Evolutionary conservation across 768 basidiomycete genomes (phyloP), one percentile per base, ranked within the genome.

Genomic region (Austroboletus eburneus): DNA sequence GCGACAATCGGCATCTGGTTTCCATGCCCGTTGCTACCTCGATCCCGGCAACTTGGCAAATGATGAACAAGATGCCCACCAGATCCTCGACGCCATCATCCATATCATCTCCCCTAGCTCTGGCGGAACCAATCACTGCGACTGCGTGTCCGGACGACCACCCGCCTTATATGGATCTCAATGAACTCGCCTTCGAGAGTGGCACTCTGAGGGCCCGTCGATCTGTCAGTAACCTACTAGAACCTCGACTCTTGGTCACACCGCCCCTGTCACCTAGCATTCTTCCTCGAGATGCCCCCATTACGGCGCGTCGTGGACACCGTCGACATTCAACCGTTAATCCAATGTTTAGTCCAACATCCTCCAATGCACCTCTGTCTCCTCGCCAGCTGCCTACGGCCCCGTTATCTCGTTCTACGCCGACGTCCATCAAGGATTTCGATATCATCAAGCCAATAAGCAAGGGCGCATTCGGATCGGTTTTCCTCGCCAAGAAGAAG

Each of bases 401-500:
- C 2, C 89, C 92, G 1, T 67, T 88, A 32, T 77, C 90, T 25
- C 79, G 91, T 21, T 81, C 88, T 16, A 83, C 81, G 10, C 82
- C 90, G 2, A 87, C 94, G 4, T 95, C 94, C 5, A 97, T 98
- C 70, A 97, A 93, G 67, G 96, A 99, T 65, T 99, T 99, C 58
- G 95, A 98, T 61, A 85, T 99, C 62, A 95, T 99, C 75, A 99
- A 99, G 67, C 96, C 96, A 3, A 99, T 99, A 64, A 92, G 89
- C 66, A 97, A 97, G 63, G 96, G 96, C 43, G 96, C 96, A 2
- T 98, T 99, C 64, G 96, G 96, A 14, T 93, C 93, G 9, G 96
- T 99, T 44, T 99, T 96, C 68, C 77, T 99, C 43, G 91, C 96
- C 35, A 98, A 95, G 75, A 99, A 99, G 79, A 94, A 91, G 59